Conservation (phyloP, 768 basidiomycete genomes). For the Amanita polypyramis region DNA sequence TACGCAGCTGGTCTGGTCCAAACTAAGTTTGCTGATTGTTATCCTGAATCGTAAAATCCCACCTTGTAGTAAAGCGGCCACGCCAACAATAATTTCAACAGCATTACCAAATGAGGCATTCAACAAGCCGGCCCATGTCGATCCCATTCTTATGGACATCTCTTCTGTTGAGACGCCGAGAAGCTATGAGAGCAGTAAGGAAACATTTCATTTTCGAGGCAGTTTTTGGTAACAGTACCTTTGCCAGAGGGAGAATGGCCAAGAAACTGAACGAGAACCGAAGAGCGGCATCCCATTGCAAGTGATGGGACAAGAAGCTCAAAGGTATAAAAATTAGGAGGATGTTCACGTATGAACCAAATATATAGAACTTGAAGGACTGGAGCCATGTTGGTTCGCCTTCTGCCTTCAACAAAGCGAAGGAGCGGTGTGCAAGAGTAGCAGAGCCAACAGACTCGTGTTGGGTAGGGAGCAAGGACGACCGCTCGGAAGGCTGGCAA, state of each 20-base stretch:
- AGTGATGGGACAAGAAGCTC: constrained; percentile 49
- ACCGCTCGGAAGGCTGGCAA: constrained; percentile 27
- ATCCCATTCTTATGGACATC: constrained; percentile 66
- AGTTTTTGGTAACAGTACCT: constrained; percentile 36
- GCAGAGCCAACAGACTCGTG: constrained; percentile 15
- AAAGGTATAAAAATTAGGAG: constrained; percentile 76
- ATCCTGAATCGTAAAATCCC: background rate
- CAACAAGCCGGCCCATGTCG: constrained; percentile 78
- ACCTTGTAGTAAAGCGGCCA: constrained; percentile 79
- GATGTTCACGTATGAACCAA: constrained; percentile 62
- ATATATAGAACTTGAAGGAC: constrained; percentile 52
- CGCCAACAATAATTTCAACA: constrained; percentile 83
- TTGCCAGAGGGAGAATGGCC: constrained; percentile 81
- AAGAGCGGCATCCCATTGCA: constrained; percentile 68
- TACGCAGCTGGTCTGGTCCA: constrained; percentile 58
- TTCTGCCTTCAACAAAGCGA: constrained; percentile 39
- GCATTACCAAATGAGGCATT: constrained; percentile 82
- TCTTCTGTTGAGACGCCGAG: constrained; percentile 80
- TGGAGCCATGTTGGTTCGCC: constrained; percentile 51
- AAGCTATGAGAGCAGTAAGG: constrained; percentile 27
- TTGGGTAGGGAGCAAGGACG: constrained; percentile 38
- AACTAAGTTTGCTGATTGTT: background rate
- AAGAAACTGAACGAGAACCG: constrained; percentile 69
- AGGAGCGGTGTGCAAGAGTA: constrained; percentile 22
- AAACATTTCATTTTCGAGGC: constrained; percentile 1